phyloP scores from a whole-genome alignment of 495 filamentous ascomycete genomes.

The Penicillium paxilli region DNA sequence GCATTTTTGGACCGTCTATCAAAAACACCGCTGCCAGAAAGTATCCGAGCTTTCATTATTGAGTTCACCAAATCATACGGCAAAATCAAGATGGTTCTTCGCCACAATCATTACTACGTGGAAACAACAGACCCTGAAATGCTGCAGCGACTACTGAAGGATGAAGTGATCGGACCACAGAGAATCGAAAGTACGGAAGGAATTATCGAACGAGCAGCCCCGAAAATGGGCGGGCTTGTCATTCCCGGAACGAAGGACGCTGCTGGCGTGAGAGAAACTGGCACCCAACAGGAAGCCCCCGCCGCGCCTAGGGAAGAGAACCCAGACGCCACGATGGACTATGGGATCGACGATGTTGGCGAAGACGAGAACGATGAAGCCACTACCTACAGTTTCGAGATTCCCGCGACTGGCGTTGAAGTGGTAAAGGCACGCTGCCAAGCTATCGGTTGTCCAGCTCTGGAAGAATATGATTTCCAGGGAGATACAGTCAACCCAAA shows the following conservation, averaged over 20 bases:
- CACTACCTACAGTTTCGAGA: slow-evolving; percentile 93
- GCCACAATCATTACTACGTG: slow-evolving; percentile 90
- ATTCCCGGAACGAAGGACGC: slow-evolving; percentile 96
- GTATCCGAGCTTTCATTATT: slow-evolving; percentile 77
- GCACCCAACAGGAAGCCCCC: slow-evolving; percentile 40
- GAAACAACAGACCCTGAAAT: slow-evolving; percentile 86
- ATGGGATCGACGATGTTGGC: slow-evolving; percentile 70
- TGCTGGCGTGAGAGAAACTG: slow-evolving; percentile 73
- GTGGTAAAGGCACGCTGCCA: slow-evolving; percentile 86
- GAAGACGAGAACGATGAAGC: slow-evolving; percentile 84
- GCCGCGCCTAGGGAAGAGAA: slow-evolving; percentile 27
- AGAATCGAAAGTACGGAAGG: slow-evolving; percentile 65
- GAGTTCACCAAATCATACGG: slow-evolving; percentile 87
- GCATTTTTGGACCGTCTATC: slow-evolving; percentile 80
- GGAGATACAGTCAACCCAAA: slow-evolving; percentile 88
- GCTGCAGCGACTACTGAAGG: slow-evolving; percentile 77
- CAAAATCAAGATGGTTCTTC: slow-evolving; percentile 92
- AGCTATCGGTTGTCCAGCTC: slow-evolving; percentile 78
- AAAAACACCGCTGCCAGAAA: slow-evolving; percentile 78
- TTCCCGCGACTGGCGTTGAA: slow-evolving; percentile 74
- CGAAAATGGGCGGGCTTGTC: slow-evolving; percentile 84
- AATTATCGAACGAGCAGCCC: slow-evolving; percentile 76
- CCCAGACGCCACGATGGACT: slow-evolving; percentile 60
- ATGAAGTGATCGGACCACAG: slow-evolving; percentile 65
- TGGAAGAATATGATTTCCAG: slow-evolving; percentile 98